Conservation (phyloP, 768 basidiomycete genomes). For the Rhodocollybia butyracea region DNA sequence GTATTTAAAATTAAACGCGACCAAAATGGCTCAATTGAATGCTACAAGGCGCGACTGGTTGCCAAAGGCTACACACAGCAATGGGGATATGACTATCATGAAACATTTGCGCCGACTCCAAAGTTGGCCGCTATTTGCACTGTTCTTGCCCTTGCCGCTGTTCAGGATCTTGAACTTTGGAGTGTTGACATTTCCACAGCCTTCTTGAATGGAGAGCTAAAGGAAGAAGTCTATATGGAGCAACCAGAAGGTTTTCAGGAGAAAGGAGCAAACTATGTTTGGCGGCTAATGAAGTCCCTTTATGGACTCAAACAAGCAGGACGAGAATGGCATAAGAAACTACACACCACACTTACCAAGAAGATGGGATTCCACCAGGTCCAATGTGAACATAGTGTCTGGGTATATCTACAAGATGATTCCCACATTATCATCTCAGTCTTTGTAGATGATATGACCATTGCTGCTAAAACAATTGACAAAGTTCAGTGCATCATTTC, state of each 20-base stretch:
- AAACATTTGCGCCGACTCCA: slow-evolving; percentile 32
- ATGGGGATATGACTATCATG: slow-evolving; percentile 35
- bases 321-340: slow-evolving; percentile 32
- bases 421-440: slow-evolving; percentile 25
- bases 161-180: slow-evolving; percentile 21
- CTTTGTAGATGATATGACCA: slow-evolving; percentile 28
- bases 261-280: not conserved
- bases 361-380: slow-evolving; percentile 19
- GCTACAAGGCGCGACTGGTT: slow-evolving; percentile 38
- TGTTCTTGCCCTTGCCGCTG: slow-evolving; percentile 17
- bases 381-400: slow-evolving; percentile 24
- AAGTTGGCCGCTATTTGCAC: slow-evolving; percentile 14
- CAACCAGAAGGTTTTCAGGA: slow-evolving; percentile 17
- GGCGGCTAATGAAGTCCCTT: slow-evolving; percentile 26
- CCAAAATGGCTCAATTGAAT: slow-evolving; percentile 31
- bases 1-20: slow-evolving; percentile 40
- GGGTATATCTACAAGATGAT: slow-evolving; percentile 20
- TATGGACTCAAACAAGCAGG: slow-evolving; percentile 43
- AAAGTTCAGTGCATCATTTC: slow-evolving; percentile 18
- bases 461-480: slow-evolving; percentile 18
- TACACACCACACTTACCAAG: slow-evolving; percentile 17
- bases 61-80: slow-evolving; percentile 36
- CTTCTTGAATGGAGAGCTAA: slow-evolving; percentile 24
- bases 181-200: slow-evolving; percentile 26
- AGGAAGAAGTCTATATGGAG: slow-evolving; percentile 34